These are phyloP conservation scores for Penicillium crystallinum DNA, from an alignment of 495 filamentous ascomycete species.

Conservation along the genomic window DNA sequence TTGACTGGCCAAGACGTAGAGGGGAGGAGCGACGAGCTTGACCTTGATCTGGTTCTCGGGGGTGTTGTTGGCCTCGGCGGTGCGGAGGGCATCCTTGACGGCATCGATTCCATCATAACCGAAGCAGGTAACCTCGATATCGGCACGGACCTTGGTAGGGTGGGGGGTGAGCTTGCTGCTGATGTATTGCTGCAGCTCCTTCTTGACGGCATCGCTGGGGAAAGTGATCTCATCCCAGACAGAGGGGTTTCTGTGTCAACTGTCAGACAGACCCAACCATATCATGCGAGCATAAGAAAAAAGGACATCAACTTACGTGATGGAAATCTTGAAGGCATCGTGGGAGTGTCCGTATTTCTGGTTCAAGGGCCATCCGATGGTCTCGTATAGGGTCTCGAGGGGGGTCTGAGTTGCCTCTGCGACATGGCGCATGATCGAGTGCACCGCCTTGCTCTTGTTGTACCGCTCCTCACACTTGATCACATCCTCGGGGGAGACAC, in stretches of 20 bases:
- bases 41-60: constrained; percentile 91
- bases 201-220: constrained; percentile 75
- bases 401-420: constrained; percentile 93
- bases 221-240: constrained; percentile 92
- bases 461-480: constrained; percentile 97
- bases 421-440: constrained; percentile 96
- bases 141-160: constrained; percentile 94
- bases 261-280: constrained; percentile 9
- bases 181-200: constrained; percentile 89
- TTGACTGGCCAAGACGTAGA: constrained; percentile 90
- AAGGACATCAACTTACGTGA: constrained; percentile 61
- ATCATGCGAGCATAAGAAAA: background rate
- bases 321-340: constrained; percentile 97
- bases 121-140: constrained; percentile 98
- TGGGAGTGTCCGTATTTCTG: constrained; percentile 95
- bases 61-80: constrained; percentile 84
- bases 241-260: constrained; percentile 68
- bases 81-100: constrained; percentile 83
- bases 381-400: constrained; percentile 88
- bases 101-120: constrained; percentile 98
- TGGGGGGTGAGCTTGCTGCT: constrained; percentile 93
- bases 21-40: constrained; percentile 87
- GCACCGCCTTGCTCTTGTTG: constrained; percentile 99
- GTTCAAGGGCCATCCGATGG: constrained; percentile 94
- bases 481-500: constrained; percentile 95